phyloP scores from a whole-genome alignment of 768 basidiomycete species.

The Pisolithus tinctorius region DNA sequence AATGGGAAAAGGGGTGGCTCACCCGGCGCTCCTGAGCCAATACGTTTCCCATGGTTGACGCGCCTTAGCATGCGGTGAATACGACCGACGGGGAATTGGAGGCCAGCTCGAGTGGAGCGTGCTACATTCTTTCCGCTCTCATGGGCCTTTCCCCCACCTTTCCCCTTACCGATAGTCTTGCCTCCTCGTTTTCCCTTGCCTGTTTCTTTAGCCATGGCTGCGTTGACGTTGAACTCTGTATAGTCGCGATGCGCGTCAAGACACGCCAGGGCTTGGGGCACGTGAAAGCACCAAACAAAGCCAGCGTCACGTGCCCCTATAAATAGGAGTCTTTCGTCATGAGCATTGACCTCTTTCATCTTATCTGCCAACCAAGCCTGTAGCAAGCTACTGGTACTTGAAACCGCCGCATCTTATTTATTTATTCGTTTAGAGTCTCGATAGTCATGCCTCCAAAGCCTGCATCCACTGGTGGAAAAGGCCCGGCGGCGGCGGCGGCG shows the following conservation, averaged over 20 bases:
- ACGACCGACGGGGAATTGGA: conserved; percentile 88
- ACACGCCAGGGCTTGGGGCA: too few species aligned
- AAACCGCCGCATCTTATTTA: not conserved
- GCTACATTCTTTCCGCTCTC: conserved; percentile 47
- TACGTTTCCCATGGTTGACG: conserved; percentile 81
- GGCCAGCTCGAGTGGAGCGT: conserved; percentile 69
- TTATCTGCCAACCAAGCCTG: conserved; percentile 11
- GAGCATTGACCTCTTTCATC: conserved; percentile 1
- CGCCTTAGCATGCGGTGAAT: conserved; percentile 84
- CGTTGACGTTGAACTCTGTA: conserved; percentile 16
- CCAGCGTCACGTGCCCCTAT: conserved; percentile 27
- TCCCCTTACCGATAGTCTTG: conserved; percentile 31
- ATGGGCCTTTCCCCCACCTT: conserved; percentile 49
- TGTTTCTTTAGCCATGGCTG: conserved; percentile 25
- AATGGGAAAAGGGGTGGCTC: conserved; percentile 9
- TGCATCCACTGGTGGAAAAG: conserved; percentile 70
- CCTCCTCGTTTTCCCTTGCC: conserved; percentile 3
- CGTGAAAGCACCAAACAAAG: conserved; percentile 18
- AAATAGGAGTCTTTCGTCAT: conserved; percentile 27
- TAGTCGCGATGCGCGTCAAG: conserved; percentile 28
- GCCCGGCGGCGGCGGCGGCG: conserved; percentile 50
- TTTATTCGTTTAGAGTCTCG: not conserved
- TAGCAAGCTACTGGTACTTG: too few species aligned
- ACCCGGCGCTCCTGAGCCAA: conserved; percentile 87
- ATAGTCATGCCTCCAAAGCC: conserved; percentile 51